Evolutionary conservation across 805 yeast species (phyloP).

Genomic region (Metschnikowia lachancei): DNA sequence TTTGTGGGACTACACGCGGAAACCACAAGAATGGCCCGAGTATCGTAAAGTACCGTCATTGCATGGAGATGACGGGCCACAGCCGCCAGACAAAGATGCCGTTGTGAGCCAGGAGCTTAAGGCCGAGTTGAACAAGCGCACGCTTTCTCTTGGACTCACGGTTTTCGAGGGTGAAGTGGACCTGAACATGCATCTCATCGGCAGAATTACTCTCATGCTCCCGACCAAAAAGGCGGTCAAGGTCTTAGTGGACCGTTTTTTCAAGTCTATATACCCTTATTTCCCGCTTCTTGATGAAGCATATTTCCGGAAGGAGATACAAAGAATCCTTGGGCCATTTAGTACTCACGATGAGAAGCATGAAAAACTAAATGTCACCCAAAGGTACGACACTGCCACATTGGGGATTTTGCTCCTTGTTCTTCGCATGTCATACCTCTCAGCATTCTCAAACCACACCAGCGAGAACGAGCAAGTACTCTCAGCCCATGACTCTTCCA

Average conservation of each 20-base stretch:
- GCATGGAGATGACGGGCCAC: slow-evolving; percentile 14
- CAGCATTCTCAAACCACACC: slow-evolving; percentile 29
- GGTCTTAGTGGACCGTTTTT: slow-evolving; percentile 20
- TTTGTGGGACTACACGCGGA: slow-evolving; percentile 12
- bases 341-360: slow-evolving; percentile 11
- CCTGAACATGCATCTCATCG: slow-evolving; percentile 23
- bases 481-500: not conserved
- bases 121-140: slow-evolving; percentile 27
- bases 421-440: slow-evolving; percentile 54
- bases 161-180: slow-evolving; percentile 31
- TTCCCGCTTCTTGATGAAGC: slow-evolving; percentile 24
- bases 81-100: not conserved
- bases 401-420: slow-evolving; percentile 53
- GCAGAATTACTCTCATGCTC: slow-evolving; percentile 18
- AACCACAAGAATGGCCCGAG: not conserved
- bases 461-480: slow-evolving; percentile 15
- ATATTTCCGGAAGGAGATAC: slow-evolving; percentile 35
- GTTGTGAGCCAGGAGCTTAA: slow-evolving; percentile 7
- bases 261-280: slow-evolving; percentile 21
- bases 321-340: slow-evolving; percentile 40
- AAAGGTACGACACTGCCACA: slow-evolving; percentile 45
- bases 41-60: not conserved
- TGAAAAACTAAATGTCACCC: slow-evolving; percentile 31
- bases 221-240: slow-evolving; percentile 19
- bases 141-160: slow-evolving; percentile 36